Evolutionary conservation across 2,329 filamentous ascomycete species (phyloP).

Genomic region (Trichoderma sp.): DNA sequence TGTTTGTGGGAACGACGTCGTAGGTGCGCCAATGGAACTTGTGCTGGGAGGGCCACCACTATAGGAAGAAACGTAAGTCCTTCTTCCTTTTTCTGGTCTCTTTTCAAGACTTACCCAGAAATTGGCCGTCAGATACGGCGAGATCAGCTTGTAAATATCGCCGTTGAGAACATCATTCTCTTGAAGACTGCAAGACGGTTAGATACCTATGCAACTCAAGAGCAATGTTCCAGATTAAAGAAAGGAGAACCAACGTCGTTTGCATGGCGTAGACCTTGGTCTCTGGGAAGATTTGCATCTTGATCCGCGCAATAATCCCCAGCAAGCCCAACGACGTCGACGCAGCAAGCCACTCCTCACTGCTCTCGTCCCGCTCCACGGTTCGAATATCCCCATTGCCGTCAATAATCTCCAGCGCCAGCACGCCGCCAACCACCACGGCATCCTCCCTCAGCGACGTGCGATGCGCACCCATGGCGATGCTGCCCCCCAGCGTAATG

Average conservation of each 20-base stretch:
- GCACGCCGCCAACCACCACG: slow-evolving; percentile 52
- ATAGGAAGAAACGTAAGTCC: background rate
- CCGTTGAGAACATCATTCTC: slow-evolving; percentile 52
- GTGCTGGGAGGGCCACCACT: slow-evolving; percentile 55
- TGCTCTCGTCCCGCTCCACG: slow-evolving; percentile 44
- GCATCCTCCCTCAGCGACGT: slow-evolving; percentile 51
- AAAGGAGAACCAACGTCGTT: slow-evolving; percentile 43
- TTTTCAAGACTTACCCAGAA: slow-evolving; percentile 53
- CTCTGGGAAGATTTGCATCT: slow-evolving; percentile 53
- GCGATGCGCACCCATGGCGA: slow-evolving; percentile 56
- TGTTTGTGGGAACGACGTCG: slow-evolving; percentile 45
- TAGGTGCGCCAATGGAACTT: slow-evolving; percentile 58
- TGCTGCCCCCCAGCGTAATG: slow-evolving; percentile 52
- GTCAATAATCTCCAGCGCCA: slow-evolving; percentile 53
- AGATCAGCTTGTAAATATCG: slow-evolving; percentile 52
- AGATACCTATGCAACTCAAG: background rate
- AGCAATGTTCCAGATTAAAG: background rate
- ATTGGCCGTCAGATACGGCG: slow-evolving; percentile 54
- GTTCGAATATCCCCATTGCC: slow-evolving; percentile 47
- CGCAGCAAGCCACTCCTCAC: slow-evolving; percentile 54
- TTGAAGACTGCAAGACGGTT: slow-evolving; percentile 38
- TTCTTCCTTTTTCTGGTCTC: too few species aligned
- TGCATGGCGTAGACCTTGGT: slow-evolving; percentile 55
- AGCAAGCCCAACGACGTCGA: slow-evolving; percentile 53
- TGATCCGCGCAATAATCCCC: slow-evolving; percentile 51